Percentiles rank a stretch among this genome's conserved stretches.
Conservation (phyloP, 2,329 filamentous ascomycete species). For the Amphichorda felina region DNA sequence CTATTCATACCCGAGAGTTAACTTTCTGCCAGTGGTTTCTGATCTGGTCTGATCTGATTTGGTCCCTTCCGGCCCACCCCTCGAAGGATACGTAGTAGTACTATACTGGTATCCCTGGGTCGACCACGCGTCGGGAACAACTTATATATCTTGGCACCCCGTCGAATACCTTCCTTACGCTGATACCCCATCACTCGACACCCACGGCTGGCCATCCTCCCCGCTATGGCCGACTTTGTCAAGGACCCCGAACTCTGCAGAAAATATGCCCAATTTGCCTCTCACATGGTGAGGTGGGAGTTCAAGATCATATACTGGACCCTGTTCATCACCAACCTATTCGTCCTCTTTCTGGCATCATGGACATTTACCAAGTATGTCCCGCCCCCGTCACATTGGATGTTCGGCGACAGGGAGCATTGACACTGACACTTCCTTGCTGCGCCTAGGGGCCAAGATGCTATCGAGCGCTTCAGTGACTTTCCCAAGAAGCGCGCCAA, state of each 20-base stretch:
- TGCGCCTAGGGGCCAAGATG: slow-evolving; percentile 17
- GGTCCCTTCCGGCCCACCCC: no score
- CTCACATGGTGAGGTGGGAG: slow-evolving; percentile 25
- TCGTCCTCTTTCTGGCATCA: slow-evolving; percentile 31
- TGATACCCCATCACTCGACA: no score
- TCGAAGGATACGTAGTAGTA: no score
- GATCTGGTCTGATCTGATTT: no score
- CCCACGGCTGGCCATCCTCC: no score
- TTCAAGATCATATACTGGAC: slow-evolving; percentile 35
- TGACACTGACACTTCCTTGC: slow-evolving; percentile 1
- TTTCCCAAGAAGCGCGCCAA: slow-evolving; percentile 17
- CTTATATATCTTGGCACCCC: no score
- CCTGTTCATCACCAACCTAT: slow-evolving; percentile 29
- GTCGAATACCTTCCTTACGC: no score
- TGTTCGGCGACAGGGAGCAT: background rate
- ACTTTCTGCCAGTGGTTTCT: no score
- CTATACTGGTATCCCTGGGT: no score
- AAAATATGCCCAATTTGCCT: slow-evolving; percentile 31
- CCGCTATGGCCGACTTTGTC: slow-evolving; percentile 3
- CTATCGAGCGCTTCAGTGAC: slow-evolving; percentile 22
- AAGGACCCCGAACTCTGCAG: slow-evolving; percentile 18
- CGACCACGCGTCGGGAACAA: no score
- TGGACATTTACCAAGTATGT: slow-evolving; percentile 27
- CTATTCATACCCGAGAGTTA: no score
- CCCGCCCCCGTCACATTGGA: background rate